Evolutionary conservation across 2,329 filamentous ascomycete species (phyloP).

Genomic region (Aureobasidium sp.): DNA sequence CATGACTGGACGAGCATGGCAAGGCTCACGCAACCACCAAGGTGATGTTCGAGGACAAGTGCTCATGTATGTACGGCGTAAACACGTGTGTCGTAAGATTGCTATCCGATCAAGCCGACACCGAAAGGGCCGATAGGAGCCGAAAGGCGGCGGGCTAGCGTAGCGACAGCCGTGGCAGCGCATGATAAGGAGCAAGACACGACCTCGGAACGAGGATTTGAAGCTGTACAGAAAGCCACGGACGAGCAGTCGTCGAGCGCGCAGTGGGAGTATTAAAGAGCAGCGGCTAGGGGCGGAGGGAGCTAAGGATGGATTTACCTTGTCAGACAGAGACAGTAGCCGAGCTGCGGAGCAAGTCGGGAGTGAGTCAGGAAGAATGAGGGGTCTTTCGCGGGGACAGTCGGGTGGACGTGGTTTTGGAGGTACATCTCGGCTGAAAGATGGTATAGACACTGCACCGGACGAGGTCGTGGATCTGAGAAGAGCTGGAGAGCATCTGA

Average conservation of each 20-base stretch:
- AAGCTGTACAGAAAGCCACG: neutral
- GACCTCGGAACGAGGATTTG: constrained; percentile 7
- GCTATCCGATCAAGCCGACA: neutral
- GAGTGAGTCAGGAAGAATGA: constrained; percentile 4
- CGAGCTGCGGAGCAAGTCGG: constrained; percentile 10
- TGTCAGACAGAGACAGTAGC: neutral
- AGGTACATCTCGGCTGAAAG: neutral
- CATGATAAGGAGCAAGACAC: neutral
- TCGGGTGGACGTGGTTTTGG: neutral
- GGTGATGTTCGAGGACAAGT: neutral
- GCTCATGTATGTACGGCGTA: neutral
- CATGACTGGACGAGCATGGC: neutral
- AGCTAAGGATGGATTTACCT: neutral
- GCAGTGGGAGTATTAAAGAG: neutral
- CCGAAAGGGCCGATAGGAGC: constrained; percentile 7
- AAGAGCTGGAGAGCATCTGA: neutral
- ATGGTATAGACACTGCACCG: constrained; percentile 3
- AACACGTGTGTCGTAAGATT: constrained; percentile 1
- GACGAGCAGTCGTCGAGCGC: neutral
- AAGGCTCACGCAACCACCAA: constrained; percentile 8
- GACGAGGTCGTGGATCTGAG: neutral
- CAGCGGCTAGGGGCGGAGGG: neutral
- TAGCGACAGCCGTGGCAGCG: neutral
- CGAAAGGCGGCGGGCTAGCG: neutral
- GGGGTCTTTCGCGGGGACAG: constrained; percentile 13